Percentiles rank a stretch among this genome's conserved stretches.
These are phyloP conservation scores for Calendula officinalis DNA, from an alignment of 129 eudicot species.

Conservation along the genomic window DNA sequence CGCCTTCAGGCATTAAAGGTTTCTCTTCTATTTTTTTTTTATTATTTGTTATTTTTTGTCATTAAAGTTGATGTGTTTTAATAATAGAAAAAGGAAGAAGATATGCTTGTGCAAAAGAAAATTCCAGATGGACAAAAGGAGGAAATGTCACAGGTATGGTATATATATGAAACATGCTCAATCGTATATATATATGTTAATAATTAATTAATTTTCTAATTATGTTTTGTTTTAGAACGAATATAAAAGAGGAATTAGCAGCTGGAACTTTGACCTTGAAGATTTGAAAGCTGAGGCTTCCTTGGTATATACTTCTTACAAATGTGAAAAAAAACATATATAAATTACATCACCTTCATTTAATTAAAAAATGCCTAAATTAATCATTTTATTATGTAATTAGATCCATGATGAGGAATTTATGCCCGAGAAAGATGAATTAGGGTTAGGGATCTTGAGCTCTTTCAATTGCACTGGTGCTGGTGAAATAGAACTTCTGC, in stretches of 20 bases:
- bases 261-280: conserved; percentile 95
- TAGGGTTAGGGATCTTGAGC: conserved; percentile 34
- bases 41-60: conserved; percentile 2
- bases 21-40: conserved; percentile 2
- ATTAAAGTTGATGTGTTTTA: conserved; percentile 14
- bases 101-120: conserved; percentile 97
- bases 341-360: too few relatives aligned
- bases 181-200: background rate
- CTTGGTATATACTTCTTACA: conserved; percentile 52
- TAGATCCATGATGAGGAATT: conserved; percentile 81
- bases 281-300: conserved; percentile 97
- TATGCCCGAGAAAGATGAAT: conserved; percentile 52
- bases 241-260: conserved; percentile 94
- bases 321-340: background rate
- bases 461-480: conserved; percentile 33
- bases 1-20: conserved; percentile 87
- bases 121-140: conserved; percentile 96
- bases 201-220: conserved; percentile 1
- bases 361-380: background rate
- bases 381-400: background rate
- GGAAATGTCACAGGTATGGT: conserved; percentile 93
- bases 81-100: conserved; percentile 86
- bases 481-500: conserved; percentile 41
- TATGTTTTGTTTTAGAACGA: conserved; percentile 54
- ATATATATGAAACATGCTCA: conserved; percentile 17